These are phyloP conservation scores for Erysiphe neolycopersici DNA, from an alignment of 2,329 filamentous ascomycete genomes.

Conservation along the genomic window DNA sequence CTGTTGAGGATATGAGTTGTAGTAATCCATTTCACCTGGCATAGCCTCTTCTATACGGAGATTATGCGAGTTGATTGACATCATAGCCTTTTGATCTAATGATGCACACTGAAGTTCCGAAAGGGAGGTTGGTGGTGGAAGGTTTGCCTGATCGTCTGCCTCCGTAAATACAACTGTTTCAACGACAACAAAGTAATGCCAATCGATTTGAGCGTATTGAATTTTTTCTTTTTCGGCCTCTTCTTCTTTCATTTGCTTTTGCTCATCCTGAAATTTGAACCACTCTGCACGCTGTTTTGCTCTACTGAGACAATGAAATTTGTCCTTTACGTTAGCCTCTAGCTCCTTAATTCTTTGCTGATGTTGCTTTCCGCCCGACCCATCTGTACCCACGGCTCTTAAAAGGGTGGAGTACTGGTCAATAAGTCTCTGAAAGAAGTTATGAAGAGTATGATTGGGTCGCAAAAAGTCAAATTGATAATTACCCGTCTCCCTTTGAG, in stretches of 20 bases:
- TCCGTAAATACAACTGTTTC: constrained; percentile 87
- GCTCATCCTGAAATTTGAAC: constrained; percentile 54
- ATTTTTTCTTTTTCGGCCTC: constrained; percentile 56
- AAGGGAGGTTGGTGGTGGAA: constrained; percentile 70
- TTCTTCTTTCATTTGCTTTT: constrained; percentile 74
- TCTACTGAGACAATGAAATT: constrained; percentile 50
- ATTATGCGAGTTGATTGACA: constrained; percentile 50
- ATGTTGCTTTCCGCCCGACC: constrained; percentile 34
- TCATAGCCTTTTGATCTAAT: constrained; percentile 78
- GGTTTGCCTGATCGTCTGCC: constrained; percentile 57
- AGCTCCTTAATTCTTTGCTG: constrained; percentile 47
- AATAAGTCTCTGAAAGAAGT: constrained; percentile 76
- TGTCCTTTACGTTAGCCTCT: constrained; percentile 48
- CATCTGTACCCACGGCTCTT: constrained; percentile 37
- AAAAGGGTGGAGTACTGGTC: constrained; percentile 79
- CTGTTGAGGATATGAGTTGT: constrained; percentile 21
- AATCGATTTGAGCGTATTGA: constrained; percentile 69
- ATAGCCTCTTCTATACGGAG: constrained; percentile 86
- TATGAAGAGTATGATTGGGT: constrained; percentile 85
- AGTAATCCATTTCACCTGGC: constrained; percentile 45
- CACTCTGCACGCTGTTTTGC: constrained; percentile 75
- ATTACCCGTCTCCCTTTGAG: constrained; percentile 70
- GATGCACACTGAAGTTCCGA: constrained; percentile 85
- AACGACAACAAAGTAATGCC: constrained; percentile 91
- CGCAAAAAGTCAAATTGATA: constrained; percentile 91